Evolutionary conservation across 2,329 filamentous ascomycete species (phyloP).

Genomic region (Macroventuria anomochaeta): DNA sequence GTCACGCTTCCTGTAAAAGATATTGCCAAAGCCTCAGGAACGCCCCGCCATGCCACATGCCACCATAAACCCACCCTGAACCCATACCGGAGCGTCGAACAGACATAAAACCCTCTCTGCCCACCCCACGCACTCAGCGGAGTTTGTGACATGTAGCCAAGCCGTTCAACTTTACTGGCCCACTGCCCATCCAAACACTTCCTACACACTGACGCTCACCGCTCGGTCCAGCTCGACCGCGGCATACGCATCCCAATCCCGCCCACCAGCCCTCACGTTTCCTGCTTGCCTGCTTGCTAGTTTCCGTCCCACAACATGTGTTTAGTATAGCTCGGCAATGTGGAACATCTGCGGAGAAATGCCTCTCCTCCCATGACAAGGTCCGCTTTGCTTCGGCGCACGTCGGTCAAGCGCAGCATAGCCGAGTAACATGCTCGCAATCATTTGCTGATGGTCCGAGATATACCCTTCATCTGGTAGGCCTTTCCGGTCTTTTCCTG

Average conservation of each 20-base stretch:
- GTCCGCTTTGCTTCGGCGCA: slow-evolving; percentile 20
- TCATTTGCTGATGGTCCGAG: slow-evolving; percentile 15
- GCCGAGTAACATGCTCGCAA: slow-evolving; percentile 6
- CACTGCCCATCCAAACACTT: slow-evolving; percentile 22
- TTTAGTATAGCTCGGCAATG: slow-evolving; percentile 18
- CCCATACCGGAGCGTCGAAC: slow-evolving; percentile 23
- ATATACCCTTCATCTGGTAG: slow-evolving; percentile 9
- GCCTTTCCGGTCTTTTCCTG: slow-evolving; percentile 9
- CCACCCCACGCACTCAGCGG: slow-evolving; percentile 32
- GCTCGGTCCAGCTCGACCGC: slow-evolving; percentile 16
- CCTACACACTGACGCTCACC: slow-evolving; percentile 18
- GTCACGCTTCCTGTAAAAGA: slow-evolving; percentile 17
- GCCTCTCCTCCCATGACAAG: slow-evolving; percentile 16
- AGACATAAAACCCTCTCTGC: slow-evolving; percentile 24
- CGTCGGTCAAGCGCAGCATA: slow-evolving; percentile 10
- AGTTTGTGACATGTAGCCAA: slow-evolving; percentile 22
- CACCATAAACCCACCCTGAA: slow-evolving; percentile 5
- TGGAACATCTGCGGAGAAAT: slow-evolving; percentile 19
- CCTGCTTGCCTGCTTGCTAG: slow-evolving; percentile 9
- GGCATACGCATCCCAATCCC: slow-evolving; percentile 8
- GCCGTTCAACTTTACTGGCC: slow-evolving; percentile 20
- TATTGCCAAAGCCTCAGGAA: slow-evolving; percentile 24
- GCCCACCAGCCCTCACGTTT: slow-evolving; percentile 9
- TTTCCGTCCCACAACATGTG: slow-evolving; percentile 15
- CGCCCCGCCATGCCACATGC: slow-evolving; percentile 21